Evolutionary conservation across 805 yeast genomes (phyloP).

Genomic region (Wickerhamiella occidentalis): DNA sequence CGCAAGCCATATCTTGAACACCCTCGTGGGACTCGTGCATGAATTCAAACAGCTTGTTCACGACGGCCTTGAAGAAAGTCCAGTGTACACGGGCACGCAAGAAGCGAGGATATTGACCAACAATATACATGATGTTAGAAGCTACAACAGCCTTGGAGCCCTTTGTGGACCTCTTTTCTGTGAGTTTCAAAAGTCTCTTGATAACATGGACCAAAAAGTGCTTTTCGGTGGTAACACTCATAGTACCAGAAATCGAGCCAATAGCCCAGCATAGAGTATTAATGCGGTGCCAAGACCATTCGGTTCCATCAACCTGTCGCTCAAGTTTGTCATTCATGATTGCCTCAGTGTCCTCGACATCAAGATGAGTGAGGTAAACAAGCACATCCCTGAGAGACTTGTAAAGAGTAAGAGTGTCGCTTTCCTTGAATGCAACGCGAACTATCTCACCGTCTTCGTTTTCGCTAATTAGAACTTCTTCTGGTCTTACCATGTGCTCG

Average conservation of each 20-base stretch:
- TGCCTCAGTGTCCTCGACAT: constrained; percentile 84
- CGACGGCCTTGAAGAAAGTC: constrained; percentile 93
- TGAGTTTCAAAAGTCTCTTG: constrained; percentile 77
- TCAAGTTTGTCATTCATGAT: constrained; percentile 89
- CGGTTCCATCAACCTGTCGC: constrained; percentile 86
- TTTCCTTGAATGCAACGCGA: constrained; percentile 90
- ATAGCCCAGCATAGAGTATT: constrained; percentile 99
- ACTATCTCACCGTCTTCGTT: constrained; percentile 99
- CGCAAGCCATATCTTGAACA: constrained; percentile 99
- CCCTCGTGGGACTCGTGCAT: constrained; percentile 99
- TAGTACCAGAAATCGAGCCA: constrained; percentile 96
- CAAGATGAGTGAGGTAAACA: constrained; percentile 89
- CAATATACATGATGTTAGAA: constrained; percentile 98
- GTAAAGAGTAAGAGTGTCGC: constrained; percentile 91
- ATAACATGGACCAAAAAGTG: constrained; percentile 86
- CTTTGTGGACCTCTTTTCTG: constrained; percentile 94
- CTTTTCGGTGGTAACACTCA: constrained; percentile 94
- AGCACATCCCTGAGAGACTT: constrained; percentile 92
- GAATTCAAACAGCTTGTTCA: constrained; percentile 88
- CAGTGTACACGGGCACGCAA: constrained; percentile 96
- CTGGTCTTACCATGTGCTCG: constrained; percentile 97
- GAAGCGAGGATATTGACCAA: constrained; percentile 97
- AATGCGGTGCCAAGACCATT: constrained; percentile 98
- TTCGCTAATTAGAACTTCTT: constrained; percentile 92
- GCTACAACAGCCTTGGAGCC: constrained; percentile 99